A percentile compares a stretch with the other conserved stretches of the same genome.
Conservation (phyloP, 441 rosid species). For the Bocquillonia castaneifolia region DNA sequence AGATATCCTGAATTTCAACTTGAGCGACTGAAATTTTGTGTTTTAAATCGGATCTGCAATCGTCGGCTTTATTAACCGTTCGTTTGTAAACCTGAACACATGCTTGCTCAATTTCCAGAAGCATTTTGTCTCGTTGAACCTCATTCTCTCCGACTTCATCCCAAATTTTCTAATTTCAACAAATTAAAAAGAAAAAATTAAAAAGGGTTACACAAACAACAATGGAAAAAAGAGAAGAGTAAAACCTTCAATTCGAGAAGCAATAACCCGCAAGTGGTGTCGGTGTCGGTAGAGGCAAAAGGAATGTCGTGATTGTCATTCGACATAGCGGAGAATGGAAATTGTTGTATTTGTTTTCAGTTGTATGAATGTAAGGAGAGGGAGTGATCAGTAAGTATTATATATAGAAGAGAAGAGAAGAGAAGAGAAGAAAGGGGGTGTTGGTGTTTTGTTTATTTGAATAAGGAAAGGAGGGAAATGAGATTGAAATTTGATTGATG, state of each 20-base stretch:
- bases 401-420: background rate
- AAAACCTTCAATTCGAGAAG: slow-evolving; percentile 55
- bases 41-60: slow-evolving; percentile 40
- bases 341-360: background rate
- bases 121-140: slow-evolving; percentile 43
- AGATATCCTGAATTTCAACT: slow-evolving; percentile 60
- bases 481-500: slow-evolving; percentile 25
- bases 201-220: background rate
- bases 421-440: no score
- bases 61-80: slow-evolving; percentile 52
- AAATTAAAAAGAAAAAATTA: background rate
- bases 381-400: background rate
- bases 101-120: slow-evolving; percentile 58
- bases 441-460: background rate
- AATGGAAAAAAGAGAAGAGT: background rate
- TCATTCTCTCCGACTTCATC: slow-evolving; percentile 64
- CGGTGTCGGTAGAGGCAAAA: slow-evolving; percentile 36
- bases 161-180: slow-evolving; percentile 50
- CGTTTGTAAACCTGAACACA: slow-evolving; percentile 55
- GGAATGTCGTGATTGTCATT: slow-evolving; percentile 24
- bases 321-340: slow-evolving; percentile 6
- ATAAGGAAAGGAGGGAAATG: background rate
- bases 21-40: slow-evolving; percentile 46
- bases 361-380: background rate
- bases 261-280: slow-evolving; percentile 55